These are phyloP conservation scores for Phytophthora hybrid DNA, from an alignment of 352 stramenopile species.

Conservation along the genomic window DNA sequence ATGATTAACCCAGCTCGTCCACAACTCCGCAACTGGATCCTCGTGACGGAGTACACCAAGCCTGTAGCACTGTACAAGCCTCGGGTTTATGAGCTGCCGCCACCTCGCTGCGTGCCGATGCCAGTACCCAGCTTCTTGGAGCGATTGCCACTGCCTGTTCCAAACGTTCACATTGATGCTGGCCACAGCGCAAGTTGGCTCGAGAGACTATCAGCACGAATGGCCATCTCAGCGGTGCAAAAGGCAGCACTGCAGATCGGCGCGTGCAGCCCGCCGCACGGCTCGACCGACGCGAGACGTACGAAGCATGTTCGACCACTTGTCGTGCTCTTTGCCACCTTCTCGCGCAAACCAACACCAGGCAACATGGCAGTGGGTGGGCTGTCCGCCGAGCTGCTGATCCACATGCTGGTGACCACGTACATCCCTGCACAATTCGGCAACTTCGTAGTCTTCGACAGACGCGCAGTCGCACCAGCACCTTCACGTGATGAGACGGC, in stretches of 20 bases:
- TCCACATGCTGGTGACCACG: conserved; percentile 93
- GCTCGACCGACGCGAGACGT: conserved; percentile 61
- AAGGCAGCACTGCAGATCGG: conserved; percentile 73
- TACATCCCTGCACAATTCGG: conserved; percentile 94
- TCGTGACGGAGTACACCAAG: conserved; percentile 71
- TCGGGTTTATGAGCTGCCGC: conserved; percentile 84
- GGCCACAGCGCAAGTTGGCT: conserved; percentile 73
- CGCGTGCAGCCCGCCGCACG: conserved; percentile 69
- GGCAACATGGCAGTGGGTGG: conserved; percentile 89
- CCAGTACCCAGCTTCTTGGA: conserved; percentile 76
- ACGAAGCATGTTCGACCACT: conserved; percentile 86
- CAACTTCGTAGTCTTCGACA: conserved; percentile 91
- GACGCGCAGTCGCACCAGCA: conserved; percentile 61
- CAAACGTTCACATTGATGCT: conserved; percentile 76
- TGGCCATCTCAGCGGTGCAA: conserved; percentile 56
- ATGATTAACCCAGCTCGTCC: conserved; percentile 68
- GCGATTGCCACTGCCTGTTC: conserved; percentile 73
- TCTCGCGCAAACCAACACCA: conserved; percentile 81
- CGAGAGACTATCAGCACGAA: conserved; percentile 63
- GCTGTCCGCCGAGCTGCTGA: conserved; percentile 83
- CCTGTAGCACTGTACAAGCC: conserved; percentile 83
- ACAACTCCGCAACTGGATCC: conserved; percentile 65
- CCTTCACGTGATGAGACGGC: conserved; percentile 55
- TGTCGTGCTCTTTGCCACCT: conserved; percentile 92
- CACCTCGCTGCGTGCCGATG: conserved; percentile 89